Evolutionary conservation across 2,329 filamentous ascomycete genomes (phyloP), one percentile per base, ranked within the genome.

Genomic region (Seiridium unicorne): DNA sequence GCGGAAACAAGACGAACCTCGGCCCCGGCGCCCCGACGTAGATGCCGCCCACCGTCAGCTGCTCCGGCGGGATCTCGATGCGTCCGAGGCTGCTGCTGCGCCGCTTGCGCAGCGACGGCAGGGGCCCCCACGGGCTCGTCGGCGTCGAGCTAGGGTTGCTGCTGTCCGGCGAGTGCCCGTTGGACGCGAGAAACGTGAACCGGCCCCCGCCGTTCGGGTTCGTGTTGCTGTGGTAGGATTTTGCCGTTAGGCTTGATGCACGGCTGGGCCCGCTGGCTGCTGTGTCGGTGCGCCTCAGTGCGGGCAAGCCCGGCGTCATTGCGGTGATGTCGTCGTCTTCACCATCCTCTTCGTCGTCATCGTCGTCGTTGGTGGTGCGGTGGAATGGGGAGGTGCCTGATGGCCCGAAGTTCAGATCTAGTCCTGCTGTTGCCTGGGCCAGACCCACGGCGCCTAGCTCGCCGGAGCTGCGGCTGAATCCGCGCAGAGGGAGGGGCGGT

Each of bases 1-100:
- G 18, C n/a, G 54, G 54, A 10, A 57, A 57, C 54, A 57, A 38
- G 6, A n/a, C 47, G 9, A 57, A 57, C 26, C 44, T 44, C 40
- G 54, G 54, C 11, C 18, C 44, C 11, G 42, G 31, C 32, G 49
- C 32, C 26, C 47, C 47, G 47, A 49, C 47, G 47, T 49, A 49
- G 47, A 49, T 49, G 7, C 49, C 49, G 34, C 34, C 34, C 9
- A n/a, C 35, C 38, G 18, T 55, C 36, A 32, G 51, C 36, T 42
- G 35, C 36, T 55, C 51, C 35, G 38, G 35, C 36, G 18, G n/a
- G n/a, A 44, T 32, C 36, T 55, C 51, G 35, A 44, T 44, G n/a
- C 18, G 51, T n/a, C 38, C 51, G 7, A 44, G 51, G 36, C 36
- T 55, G 51, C 51, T 55, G 51, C 51, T 55, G 13, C 38, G 36